These are phyloP conservation scores for Bipolaris sorokiniana DNA, from an alignment of 2,329 filamentous ascomycete genomes.

Conservation along the genomic window DNA sequence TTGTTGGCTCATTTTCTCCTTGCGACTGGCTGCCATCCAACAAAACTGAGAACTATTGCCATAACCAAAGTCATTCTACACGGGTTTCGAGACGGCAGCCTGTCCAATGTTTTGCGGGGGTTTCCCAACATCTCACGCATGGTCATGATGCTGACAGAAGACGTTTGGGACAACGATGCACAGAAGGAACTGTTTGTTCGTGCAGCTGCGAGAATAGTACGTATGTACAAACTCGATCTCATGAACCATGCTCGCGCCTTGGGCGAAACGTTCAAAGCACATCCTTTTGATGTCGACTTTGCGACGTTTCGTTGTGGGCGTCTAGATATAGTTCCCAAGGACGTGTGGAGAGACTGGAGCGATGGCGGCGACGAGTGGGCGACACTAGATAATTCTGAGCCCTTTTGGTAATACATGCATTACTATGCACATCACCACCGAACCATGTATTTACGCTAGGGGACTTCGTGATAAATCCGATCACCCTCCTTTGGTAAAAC, in stretches of 20 bases:
- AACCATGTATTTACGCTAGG: not conserved
- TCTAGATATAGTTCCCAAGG: constrained; percentile 16
- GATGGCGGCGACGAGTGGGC: constrained; percentile 18
- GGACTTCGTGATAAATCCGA: constrained; percentile 29
- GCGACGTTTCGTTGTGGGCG: constrained; percentile 8
- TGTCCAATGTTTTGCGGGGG: constrained; percentile 26
- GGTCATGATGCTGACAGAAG: constrained; percentile 25
- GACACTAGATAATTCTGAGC: constrained; percentile 12
- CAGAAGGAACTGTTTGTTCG: constrained; percentile 24
- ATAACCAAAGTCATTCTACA: constrained; percentile 23
- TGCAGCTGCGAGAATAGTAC: constrained; percentile 26
- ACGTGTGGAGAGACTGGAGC: constrained; percentile 21
- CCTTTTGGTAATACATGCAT: constrained; percentile 12
- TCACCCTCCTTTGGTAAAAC: constrained; percentile 47
- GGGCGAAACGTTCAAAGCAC: not conserved
- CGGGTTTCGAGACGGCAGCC: constrained; percentile 23
- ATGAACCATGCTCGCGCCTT: not conserved
- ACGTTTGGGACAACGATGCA: constrained; percentile 1
- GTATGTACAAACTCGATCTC: constrained; percentile 25
- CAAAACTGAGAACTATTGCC: constrained; percentile 17
- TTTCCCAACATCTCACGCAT: constrained; percentile 27
- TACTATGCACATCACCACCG: not conserved
- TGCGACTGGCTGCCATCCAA: constrained; percentile 16
- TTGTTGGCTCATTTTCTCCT: constrained; percentile 27
- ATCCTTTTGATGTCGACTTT: constrained; percentile 20